Evolutionary conservation across 2,329 filamentous ascomycete species (phyloP).

Genomic region (Huntiella decipiens): DNA sequence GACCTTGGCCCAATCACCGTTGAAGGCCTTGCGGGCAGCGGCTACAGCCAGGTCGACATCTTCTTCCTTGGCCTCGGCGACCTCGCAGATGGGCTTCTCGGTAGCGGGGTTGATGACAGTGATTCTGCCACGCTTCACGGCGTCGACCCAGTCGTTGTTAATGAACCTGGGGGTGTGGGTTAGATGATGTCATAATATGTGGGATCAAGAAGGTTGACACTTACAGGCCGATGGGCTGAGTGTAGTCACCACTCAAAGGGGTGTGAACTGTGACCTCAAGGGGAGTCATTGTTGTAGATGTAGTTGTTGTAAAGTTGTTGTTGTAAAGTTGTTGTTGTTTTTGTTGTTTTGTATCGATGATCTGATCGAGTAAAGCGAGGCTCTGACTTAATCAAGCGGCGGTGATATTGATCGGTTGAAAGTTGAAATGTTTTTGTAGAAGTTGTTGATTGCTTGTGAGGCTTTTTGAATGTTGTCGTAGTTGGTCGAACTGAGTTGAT

Average conservation of each 20-base stretch:
- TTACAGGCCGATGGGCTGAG: slow-evolving; percentile 43
- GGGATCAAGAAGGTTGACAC: slow-evolving; percentile 15
- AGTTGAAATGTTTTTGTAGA: not conserved
- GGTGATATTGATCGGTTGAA: not conserved
- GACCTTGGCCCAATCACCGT: slow-evolving; percentile 23
- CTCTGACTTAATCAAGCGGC: slow-evolving; percentile 1
- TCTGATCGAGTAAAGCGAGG: slow-evolving; percentile 6
- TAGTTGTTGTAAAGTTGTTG: not conserved
- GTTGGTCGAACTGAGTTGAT: too few species aligned
- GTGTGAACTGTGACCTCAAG: slow-evolving; percentile 46
- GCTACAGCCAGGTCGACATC: slow-evolving; percentile 29
- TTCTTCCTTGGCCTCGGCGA: slow-evolving; percentile 26
- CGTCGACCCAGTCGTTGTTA: slow-evolving; percentile 67
- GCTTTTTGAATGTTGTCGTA: not conserved
- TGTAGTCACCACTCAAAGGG: slow-evolving; percentile 40
- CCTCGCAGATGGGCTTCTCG: slow-evolving; percentile 15
- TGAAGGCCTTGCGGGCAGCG: slow-evolving; percentile 29
- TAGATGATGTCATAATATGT: slow-evolving; percentile 3
- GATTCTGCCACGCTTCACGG: slow-evolving; percentile 12
- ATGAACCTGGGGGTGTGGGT: slow-evolving; percentile 43
- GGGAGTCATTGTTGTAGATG: slow-evolving; percentile 19
- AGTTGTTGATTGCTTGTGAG: not conserved
- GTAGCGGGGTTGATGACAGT: slow-evolving; percentile 14
- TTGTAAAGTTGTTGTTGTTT: not conserved
- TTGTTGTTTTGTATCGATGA: slow-evolving; percentile 1